Conservation (phyloP, 2,329 filamentous ascomycete species). For the Aspergillus brasiliensis region DNA sequence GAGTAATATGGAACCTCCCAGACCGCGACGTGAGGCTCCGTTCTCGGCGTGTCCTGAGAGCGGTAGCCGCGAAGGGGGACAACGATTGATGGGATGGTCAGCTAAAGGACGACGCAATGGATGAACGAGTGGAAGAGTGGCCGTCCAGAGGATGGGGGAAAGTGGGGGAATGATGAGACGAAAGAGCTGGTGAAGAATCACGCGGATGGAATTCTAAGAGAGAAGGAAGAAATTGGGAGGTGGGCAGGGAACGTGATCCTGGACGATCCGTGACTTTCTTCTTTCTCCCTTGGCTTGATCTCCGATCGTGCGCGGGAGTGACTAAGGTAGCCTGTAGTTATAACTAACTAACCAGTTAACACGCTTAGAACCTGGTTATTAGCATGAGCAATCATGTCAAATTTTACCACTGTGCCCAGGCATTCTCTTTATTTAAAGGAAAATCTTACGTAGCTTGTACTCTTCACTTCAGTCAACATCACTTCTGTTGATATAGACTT, state of each 20-base stretch:
- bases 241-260: conserved; percentile 12
- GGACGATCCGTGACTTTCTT: conserved; percentile 9
- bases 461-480: no score
- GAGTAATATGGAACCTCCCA: not conserved
- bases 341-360: not conserved
- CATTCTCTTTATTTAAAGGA: not conserved
- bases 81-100: not conserved
- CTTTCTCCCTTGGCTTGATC: conserved; percentile 1
- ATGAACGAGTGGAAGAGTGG: conserved; percentile 2
- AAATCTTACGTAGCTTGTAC: no score
- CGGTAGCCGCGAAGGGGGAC: not conserved
- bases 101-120: conserved; percentile 4
- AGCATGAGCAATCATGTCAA: not conserved
- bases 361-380: not conserved
- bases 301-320: conserved; percentile 4
- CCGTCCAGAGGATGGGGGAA: not conserved
- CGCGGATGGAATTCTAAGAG: not conserved
- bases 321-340: conserved; percentile 1
- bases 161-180: not conserved
- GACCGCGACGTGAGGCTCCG: not conserved
- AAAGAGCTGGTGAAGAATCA: not conserved
- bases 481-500: no score
- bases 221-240: conserved; percentile 8
- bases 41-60: not conserved
- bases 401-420: conserved; percentile 1